Conservation (phyloP, 441 rosid genomes). For the Omphalea diandra region DNA sequence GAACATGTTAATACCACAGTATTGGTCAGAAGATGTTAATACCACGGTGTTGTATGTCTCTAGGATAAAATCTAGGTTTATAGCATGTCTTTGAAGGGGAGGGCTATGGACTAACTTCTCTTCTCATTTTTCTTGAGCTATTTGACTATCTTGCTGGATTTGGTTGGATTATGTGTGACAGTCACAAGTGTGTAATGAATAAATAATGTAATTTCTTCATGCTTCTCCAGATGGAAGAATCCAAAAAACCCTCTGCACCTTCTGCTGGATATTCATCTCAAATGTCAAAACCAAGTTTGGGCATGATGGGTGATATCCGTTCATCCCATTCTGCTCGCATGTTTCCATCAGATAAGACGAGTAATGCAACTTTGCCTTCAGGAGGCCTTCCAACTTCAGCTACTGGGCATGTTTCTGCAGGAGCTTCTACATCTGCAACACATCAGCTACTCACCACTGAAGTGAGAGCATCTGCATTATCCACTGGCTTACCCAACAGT, state of each 20-base stretch:
- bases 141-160: constrained; percentile 11
- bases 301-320: constrained; percentile 40
- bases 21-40: background rate
- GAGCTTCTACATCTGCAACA: constrained; percentile 34
- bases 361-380: constrained; percentile 35
- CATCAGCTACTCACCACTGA: constrained; percentile 44
- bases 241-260: constrained; percentile 47
- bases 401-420: constrained; percentile 35
- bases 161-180: background rate
- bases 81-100: constrained; percentile 4
- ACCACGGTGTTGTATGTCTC: background rate
- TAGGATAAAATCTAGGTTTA: background rate
- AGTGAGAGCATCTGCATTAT: constrained; percentile 35
- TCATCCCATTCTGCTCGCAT: constrained; percentile 31
- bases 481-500: constrained; percentile 40
- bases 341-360: constrained; percentile 46
- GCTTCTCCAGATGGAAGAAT: constrained; percentile 72
- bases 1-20: background rate
- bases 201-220: constrained; percentile 19
- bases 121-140: constrained; percentile 2
- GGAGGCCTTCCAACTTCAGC: constrained; percentile 41
- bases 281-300: constrained; percentile 41
- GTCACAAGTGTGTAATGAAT: background rate
- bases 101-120: background rate
- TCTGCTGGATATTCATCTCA: constrained; percentile 50